Evolutionary conservation across 2,329 filamentous ascomycete genomes (phyloP), one percentile per base, ranked within the genome.

Genomic region (Pleomassaria siparia): DNA sequence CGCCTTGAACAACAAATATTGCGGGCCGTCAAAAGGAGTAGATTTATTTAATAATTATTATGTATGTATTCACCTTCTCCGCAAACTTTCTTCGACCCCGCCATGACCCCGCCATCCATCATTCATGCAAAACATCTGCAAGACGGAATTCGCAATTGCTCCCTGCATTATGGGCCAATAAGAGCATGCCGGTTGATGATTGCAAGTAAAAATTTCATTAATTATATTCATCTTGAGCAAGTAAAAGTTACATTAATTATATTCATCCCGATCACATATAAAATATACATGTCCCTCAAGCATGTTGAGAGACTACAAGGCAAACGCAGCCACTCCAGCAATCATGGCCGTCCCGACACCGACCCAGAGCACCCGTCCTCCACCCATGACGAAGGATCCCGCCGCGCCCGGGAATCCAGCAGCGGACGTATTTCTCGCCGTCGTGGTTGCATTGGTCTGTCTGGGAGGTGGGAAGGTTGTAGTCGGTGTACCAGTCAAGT

Each of bases 401-500:
- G 50, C 56, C 30, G 40, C 51, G 21, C 59, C 62, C 6, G 59
- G 46, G 47, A 58, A 60, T 11, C 35, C 11, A 16, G 20, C 15
- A 9, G 49, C 44, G 4, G 32, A 25, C 9, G 45, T 24, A 12
- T 37, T 49, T 1, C 33, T 25, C 20, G 45, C 43, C 12, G 8
- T 32, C 22, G 29, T 43, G 36, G 47, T 45, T n/a, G 15, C 36
- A 24, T 25, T 49, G 15, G 56, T 60, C 15, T 57, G 46, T 36
- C 55, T 47, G 16, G 57, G 42, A 9, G 60, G 55, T 11, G 60
- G 53, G 40, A 56, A 60, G 12, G 52, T 58, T 22, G 49, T 55
- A 36, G 55, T 56, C 12, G 58, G 40, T 10, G 45, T 52, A 8
- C 54, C 62, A 6, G 55, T 63, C 15, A 55, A 22, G 43, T 71